These are phyloP conservation scores for Plasmodium vivax DNA, from an alignment of 169 alveolate genomes.

Conservation along the genomic window DNA sequence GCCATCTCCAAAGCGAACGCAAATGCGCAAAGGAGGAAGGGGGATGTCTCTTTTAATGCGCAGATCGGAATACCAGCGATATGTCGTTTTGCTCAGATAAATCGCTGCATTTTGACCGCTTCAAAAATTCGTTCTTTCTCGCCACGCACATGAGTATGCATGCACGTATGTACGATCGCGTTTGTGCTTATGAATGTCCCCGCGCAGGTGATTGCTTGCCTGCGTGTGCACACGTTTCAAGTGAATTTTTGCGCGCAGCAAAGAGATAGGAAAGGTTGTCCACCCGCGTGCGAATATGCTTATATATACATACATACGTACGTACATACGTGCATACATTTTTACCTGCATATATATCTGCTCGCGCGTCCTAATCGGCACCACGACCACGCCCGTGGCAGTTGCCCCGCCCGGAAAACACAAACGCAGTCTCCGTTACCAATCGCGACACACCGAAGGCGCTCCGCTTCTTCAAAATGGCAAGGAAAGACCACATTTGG, in stretches of 20 bases:
- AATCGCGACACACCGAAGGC: not conserved
- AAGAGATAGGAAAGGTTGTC: conserved; percentile 10
- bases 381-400: not conserved
- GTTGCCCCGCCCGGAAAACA: not conserved
- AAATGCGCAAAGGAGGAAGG: not conserved
- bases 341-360: not conserved
- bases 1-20: not conserved
- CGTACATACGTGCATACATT: not conserved
- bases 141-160: not conserved
- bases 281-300: not conserved
- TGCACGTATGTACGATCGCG: not conserved
- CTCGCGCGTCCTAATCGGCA: not conserved
- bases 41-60: not conserved
- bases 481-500: conserved; percentile 50
- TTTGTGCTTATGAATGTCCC: not conserved
- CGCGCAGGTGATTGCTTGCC: not conserved
- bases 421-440: not conserved
- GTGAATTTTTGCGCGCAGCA: conserved; percentile 4
- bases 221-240: not conserved
- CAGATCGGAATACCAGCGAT: not conserved
- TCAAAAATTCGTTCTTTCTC: not conserved
- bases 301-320: conserved; percentile 9
- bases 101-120: not conserved
- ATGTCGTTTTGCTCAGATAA: not conserved
- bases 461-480: conserved; percentile 3